Base-by-base conservation (phyloP, 176 grass and related monocot genomes). In the Urochloa ruziziensis region DNA sequence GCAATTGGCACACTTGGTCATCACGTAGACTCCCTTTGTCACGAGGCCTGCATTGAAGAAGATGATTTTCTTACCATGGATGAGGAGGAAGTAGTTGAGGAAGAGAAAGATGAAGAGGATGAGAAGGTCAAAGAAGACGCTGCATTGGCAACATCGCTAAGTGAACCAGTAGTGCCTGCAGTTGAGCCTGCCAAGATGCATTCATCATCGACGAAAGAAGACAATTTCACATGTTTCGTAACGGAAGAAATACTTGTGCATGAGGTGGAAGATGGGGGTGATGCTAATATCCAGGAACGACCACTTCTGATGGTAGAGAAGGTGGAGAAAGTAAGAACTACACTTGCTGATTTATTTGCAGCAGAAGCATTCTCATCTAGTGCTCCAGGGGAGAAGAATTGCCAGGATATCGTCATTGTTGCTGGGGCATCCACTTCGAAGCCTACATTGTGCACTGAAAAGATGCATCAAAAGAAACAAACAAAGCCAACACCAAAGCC, bases 301-400 rank as follows among this genome's bases (percentile, higher is more conserved):
- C 96, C 96, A 17, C 87, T 99, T 67, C 74, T 98, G 82, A 90
- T 92, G 89, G 75, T 75, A 74, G 87, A 90, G 82, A 94, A 86
- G 60, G 82, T 62, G 85, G 89, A 95, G 67, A 91, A 87, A 83
- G 87, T 74, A 21, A 93, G 96, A 90, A 98, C 89, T 62, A 99
- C 96, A 67, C 93, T 99, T 46, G 96, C 96, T 47, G 96, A 99
- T 75, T 85, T 99, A 52, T 99, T 99, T 79, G 96, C 96, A 30
- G 96, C 93, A 13, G 96, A 99, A 44, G 68, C 68, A 30, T 71
- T 92, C 53, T 80, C 85, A 40, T 68, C 51, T 76, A 83, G 58
- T 66, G 64, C 80, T 82, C 42, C 48, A 67, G 78, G 28, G 67
- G 68, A 89, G 42, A 84, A 81, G 35, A 79, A 27, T 74, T 53